These are phyloP conservation scores for Penicillium sp. DNA, from an alignment of 2,329 filamentous ascomycete species.

Conservation along the genomic window DNA sequence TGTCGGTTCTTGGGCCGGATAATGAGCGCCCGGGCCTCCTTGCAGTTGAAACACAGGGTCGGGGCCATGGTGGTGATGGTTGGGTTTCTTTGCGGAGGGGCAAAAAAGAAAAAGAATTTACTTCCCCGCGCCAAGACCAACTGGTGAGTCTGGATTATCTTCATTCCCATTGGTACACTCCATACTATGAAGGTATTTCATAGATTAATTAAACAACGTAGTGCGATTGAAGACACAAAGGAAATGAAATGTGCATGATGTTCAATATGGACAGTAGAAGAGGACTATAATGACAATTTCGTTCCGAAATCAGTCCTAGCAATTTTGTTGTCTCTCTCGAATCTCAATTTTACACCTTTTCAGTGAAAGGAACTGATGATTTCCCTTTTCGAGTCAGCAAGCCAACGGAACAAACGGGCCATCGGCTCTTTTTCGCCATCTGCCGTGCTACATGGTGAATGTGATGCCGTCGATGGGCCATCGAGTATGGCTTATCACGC, in stretches of 20 bases:
- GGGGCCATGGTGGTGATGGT: conserved; percentile 64
- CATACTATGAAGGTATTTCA: no score
- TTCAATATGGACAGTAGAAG: not conserved
- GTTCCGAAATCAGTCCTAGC: not conserved
- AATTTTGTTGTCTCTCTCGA: not conserved
- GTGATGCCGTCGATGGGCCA: conserved; percentile 18
- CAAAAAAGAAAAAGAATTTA: conserved; percentile 21
- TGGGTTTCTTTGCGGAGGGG: conserved; percentile 7
- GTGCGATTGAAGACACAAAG: not conserved
- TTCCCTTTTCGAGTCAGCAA: conserved; percentile 19
- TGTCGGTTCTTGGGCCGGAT: conserved; percentile 92
- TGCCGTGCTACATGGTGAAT: conserved; percentile 17
- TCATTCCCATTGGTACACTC: not conserved
- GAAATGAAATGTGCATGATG: not conserved
- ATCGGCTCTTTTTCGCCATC: conserved; percentile 15
- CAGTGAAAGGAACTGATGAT: not conserved
- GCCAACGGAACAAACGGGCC: conserved; percentile 11
- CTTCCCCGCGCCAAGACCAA: conserved; percentile 16
- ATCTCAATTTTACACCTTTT: conserved; percentile 1
- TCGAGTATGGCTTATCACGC: conserved; percentile 18
- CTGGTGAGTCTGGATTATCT: not conserved
- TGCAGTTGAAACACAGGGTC: conserved; percentile 71
- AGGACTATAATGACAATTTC: not conserved
- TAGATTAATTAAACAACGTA: not conserved
- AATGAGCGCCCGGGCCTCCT: conserved; percentile 75